These are phyloP conservation scores for Penicillium thymicola DNA, from an alignment of 2,329 filamentous ascomycete species.

Conservation along the genomic window DNA sequence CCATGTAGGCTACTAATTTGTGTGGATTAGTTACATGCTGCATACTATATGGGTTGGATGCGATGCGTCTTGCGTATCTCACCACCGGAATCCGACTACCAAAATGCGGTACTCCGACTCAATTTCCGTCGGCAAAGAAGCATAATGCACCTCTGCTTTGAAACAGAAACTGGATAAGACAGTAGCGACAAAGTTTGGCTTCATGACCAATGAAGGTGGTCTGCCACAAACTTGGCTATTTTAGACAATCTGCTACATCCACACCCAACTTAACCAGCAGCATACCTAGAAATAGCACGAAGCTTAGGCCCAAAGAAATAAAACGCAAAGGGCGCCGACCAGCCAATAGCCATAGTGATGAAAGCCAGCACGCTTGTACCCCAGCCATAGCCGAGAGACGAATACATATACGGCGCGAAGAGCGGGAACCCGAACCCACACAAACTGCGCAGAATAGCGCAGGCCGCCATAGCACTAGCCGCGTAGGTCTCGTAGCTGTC, in stretches of 20 bases:
- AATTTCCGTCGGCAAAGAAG: too few relatives aligned
- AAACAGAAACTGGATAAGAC: too few relatives aligned
- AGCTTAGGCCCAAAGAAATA: slow-evolving; percentile 1
- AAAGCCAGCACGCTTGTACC: slow-evolving; percentile 35
- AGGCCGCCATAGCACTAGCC: slow-evolving; percentile 28
- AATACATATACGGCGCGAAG: slow-evolving; percentile 32
- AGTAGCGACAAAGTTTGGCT: too few relatives aligned
- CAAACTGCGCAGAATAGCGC: slow-evolving; percentile 24
- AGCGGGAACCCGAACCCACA: slow-evolving; percentile 33
- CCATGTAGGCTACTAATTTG: too few relatives aligned
- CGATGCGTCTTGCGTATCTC: too few relatives aligned
- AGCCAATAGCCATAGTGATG: slow-evolving; percentile 30
- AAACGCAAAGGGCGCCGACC: slow-evolving; percentile 39
- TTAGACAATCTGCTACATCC: not conserved
- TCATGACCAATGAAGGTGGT: too few relatives aligned
- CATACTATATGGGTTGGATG: too few relatives aligned
- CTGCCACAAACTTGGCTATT: not conserved
- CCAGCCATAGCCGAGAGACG: slow-evolving; percentile 28
- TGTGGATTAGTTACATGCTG: too few relatives aligned
- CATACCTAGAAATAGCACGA: not conserved
- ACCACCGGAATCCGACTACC: too few relatives aligned
- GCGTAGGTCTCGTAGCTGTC: slow-evolving; percentile 31
- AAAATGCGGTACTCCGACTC: too few relatives aligned
- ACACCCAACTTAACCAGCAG: not conserved
- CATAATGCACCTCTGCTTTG: too few relatives aligned